Conservation (phyloP, 257 asterid species). For the Coffea canephora region DNA sequence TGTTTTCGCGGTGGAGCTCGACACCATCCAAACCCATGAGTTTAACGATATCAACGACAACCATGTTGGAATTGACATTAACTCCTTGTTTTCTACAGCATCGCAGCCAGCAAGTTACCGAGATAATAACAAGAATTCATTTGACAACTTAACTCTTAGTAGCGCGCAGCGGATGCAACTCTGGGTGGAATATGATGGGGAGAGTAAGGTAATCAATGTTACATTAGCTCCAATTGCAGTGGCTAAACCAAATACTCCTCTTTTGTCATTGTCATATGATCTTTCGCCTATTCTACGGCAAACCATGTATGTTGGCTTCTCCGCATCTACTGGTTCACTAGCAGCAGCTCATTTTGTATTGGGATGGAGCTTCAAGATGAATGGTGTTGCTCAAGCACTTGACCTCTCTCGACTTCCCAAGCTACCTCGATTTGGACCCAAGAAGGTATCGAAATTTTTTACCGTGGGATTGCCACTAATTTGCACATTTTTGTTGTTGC, state of each 20-base stretch:
- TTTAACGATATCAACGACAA: constrained; percentile 22
- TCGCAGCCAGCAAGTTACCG: constrained; percentile 16
- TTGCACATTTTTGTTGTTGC: no score
- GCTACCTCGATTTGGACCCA: no score
- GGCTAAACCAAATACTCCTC: constrained; percentile 42
- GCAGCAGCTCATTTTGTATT: constrained; percentile 43
- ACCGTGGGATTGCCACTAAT: no score
- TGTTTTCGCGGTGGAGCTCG: constrained; percentile 8
- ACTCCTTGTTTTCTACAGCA: constrained; percentile 1
- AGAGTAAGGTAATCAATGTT: constrained; percentile 9
- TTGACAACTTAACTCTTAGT: background rate
- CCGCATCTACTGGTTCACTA: constrained; percentile 28
- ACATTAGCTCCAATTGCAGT: background rate
- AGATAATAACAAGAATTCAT: background rate
- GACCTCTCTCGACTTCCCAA: no score
- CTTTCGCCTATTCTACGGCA: constrained; percentile 36
- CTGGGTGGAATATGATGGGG: constrained; percentile 22
- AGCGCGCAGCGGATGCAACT: constrained; percentile 16
- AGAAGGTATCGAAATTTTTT: no score
- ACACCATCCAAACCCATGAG: constrained; percentile 10
- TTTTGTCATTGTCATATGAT: constrained; percentile 28
- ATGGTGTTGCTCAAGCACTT: constrained; percentile 26
- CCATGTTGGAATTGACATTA: constrained; percentile 28
- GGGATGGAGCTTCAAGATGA: constrained; percentile 59
- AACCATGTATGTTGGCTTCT: constrained; percentile 42